Percentiles rank a stretch among this genome's conserved stretches.
phyloP scores from a whole-genome alignment of 2,329 filamentous ascomycete genomes.

The Penicillium sp. region DNA sequence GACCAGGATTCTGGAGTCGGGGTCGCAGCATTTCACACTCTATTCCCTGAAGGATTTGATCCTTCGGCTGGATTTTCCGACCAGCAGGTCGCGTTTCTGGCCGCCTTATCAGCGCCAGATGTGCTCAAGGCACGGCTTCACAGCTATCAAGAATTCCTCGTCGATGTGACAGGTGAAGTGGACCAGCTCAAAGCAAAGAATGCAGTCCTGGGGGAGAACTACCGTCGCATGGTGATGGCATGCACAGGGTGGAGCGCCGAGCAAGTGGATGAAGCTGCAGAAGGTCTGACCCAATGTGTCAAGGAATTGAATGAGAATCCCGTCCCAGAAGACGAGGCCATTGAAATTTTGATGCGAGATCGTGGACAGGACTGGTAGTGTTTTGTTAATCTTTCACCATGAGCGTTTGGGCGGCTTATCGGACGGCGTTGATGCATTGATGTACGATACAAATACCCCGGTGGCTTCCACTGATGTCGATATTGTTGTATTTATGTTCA shows the following conservation, averaged over 20 bases:
- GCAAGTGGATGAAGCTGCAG: slow-evolving; percentile 73
- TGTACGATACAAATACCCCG: slow-evolving; percentile 22
- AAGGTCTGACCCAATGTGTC: slow-evolving; percentile 74
- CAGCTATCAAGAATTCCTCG: slow-evolving; percentile 65
- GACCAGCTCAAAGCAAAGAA: slow-evolving; percentile 69
- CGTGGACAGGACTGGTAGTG: slow-evolving; percentile 42
- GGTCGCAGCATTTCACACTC: slow-evolving; percentile 28
- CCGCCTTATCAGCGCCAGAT: slow-evolving; percentile 53
- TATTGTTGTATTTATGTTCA: slow-evolving; percentile 18
- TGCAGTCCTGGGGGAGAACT: slow-evolving; percentile 78
- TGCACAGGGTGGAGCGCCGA: slow-evolving; percentile 75
- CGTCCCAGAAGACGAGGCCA: slow-evolving; percentile 41
- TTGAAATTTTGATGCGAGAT: slow-evolving; percentile 43
- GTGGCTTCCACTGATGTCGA: slow-evolving; percentile 15
- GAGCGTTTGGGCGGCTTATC: slow-evolving; percentile 18
- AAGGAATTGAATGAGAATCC: slow-evolving; percentile 65
- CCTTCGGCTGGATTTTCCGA: slow-evolving; percentile 39
- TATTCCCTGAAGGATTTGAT: slow-evolving; percentile 38
- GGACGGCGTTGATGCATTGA: slow-evolving; percentile 18
- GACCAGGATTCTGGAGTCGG: slow-evolving; percentile 41
- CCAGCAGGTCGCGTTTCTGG: slow-evolving; percentile 40
- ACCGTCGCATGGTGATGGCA: slow-evolving; percentile 77
- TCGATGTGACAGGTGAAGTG: slow-evolving; percentile 61
- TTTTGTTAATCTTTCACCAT: slow-evolving; percentile 8
- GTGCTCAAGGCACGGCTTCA: slow-evolving; percentile 62